Conservation (phyloP, 257 asterid species). For the Solanum clarkiae region DNA sequence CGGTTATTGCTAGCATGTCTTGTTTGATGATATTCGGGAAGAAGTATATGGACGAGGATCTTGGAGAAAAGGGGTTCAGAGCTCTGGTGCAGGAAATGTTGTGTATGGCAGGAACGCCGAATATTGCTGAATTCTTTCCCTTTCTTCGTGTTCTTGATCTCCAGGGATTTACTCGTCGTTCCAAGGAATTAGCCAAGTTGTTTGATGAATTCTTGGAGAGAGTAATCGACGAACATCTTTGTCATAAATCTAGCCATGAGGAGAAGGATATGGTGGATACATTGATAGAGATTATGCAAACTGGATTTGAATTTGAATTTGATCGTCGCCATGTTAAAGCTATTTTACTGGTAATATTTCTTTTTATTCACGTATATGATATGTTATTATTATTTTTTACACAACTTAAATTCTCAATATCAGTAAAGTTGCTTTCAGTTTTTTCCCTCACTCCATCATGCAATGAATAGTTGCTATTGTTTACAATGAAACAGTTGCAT, state of each 20-base stretch:
- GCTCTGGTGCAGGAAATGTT: not conserved
- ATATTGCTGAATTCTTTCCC: not conserved
- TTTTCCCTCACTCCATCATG: too few relatives aligned
- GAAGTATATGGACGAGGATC: not conserved
- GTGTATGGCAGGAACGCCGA: not conserved
- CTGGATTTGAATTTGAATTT: constrained; percentile 5
- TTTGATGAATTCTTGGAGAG: constrained; percentile 8
- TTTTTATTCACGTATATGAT: too few relatives aligned
- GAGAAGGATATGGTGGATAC: not conserved
- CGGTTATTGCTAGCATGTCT: not conserved
- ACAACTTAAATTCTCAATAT: too few relatives aligned
- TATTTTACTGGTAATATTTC: not conserved
- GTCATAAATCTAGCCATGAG: not conserved
- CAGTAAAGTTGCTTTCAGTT: too few relatives aligned
- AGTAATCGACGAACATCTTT: not conserved
- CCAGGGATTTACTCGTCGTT: constrained; percentile 1
- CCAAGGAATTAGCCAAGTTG: not conserved
- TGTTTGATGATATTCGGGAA: not conserved
- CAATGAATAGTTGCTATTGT: too few relatives aligned
- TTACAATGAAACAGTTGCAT: too few relatives aligned
- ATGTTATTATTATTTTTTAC: too few relatives aligned
- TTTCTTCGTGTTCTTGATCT: not conserved
- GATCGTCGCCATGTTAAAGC: not conserved
- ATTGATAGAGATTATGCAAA: not conserved
- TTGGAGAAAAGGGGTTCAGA: not conserved